These are phyloP conservation scores for Inonotus obliquus DNA, from an alignment of 1,284 basidiomycete species.

Conservation along the genomic window DNA sequence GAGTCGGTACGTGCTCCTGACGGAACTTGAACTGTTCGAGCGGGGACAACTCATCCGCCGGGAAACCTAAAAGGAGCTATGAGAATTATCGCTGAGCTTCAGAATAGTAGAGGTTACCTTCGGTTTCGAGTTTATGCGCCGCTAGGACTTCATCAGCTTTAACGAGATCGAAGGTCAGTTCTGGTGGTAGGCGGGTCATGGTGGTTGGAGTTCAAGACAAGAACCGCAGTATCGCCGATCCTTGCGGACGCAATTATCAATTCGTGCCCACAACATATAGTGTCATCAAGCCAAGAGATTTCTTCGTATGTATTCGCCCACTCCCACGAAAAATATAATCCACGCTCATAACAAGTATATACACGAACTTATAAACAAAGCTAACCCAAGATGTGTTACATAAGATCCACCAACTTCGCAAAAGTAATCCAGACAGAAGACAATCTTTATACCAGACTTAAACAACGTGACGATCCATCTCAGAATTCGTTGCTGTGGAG, in stretches of 20 bases:
- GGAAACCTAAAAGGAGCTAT: slow-evolving; percentile 41
- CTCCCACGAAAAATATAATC: no score
- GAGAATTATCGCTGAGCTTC: background rate
- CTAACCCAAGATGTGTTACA: background rate
- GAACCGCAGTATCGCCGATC: background rate
- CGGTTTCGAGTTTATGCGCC: slow-evolving; percentile 29
- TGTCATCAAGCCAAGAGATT: no score
- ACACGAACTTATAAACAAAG: background rate
- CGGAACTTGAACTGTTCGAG: slow-evolving; percentile 56
- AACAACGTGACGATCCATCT: background rate
- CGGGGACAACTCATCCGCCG: slow-evolving; percentile 58
- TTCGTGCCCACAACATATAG: no score
- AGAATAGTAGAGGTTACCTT: slow-evolving; percentile 23
- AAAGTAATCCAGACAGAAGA: no score
- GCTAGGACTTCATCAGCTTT: slow-evolving; percentile 27
- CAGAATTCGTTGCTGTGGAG: background rate
- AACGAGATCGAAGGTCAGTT: slow-evolving; percentile 26
- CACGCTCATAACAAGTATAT: background rate
- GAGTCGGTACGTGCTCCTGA: slow-evolving; percentile 48
- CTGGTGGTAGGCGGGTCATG: background rate
- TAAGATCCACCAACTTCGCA: background rate
- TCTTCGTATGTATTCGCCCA: no score
- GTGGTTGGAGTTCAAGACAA: background rate
- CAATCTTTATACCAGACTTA: no score
- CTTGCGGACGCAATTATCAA: background rate